Percentiles rank a stretch among this genome's conserved stretches.
Conservation (phyloP, 495 filamentous ascomycete species). For the Oleoguttula mirabilis region DNA sequence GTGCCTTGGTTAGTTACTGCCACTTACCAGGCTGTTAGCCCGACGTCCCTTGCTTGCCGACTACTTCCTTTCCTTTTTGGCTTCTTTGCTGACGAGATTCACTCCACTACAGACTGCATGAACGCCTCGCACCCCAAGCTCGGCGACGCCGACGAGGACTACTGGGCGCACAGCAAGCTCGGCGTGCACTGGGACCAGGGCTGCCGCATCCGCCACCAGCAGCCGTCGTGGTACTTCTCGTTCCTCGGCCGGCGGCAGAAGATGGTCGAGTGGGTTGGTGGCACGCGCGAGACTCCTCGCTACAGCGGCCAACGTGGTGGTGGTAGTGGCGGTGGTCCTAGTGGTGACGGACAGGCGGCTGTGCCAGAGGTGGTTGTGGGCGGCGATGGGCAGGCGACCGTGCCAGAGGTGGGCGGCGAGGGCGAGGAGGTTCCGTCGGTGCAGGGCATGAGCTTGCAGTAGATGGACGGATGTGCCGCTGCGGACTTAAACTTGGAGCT, state of each 20-base stretch:
- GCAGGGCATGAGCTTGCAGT: too few relatives aligned
- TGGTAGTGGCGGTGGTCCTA: too few relatives aligned
- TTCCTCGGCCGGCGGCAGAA: conserved; percentile 10
- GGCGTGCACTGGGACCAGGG: conserved; percentile 1
- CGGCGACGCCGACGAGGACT: conserved; percentile 5
- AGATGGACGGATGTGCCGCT: too few relatives aligned
- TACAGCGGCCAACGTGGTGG: too few relatives aligned
- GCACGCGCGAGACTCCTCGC: too few relatives aligned
- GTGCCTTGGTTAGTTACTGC: conserved; percentile 9
- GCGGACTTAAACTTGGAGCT: too few relatives aligned
- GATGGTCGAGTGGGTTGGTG: conserved; percentile 5
- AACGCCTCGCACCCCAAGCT: conserved; percentile 11
- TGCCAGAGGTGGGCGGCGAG: too few relatives aligned
- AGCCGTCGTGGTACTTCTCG: conserved; percentile 17
- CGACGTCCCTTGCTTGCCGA: background rate
- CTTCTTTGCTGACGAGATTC: background rate
- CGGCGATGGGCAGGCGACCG: too few relatives aligned
- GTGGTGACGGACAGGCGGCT: too few relatives aligned
- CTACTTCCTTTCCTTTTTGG: background rate
- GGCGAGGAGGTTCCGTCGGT: too few relatives aligned
- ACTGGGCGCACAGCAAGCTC: conserved; percentile 7
- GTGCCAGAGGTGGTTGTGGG: too few relatives aligned
- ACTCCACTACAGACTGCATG: conserved; percentile 14
- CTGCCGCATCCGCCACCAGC: conserved; percentile 10
- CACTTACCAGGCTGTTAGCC: background rate